phyloP scores from a whole-genome alignment of 78 protist genomes.

The Speleostelium caveatum region DNA sequence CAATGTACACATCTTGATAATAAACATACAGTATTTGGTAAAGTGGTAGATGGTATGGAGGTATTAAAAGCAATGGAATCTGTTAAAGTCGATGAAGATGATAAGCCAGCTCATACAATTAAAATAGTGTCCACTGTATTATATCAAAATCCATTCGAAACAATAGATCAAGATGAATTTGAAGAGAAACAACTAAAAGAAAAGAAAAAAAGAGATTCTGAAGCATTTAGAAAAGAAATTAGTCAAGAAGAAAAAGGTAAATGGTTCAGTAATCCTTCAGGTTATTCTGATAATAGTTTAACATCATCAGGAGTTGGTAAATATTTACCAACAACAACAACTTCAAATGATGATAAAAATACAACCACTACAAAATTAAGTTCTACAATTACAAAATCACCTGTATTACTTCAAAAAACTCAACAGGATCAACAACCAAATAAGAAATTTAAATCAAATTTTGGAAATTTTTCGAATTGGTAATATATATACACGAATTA shows the following conservation, averaged over 20 bases:
- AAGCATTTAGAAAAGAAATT: background rate
- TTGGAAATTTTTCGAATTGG: conserved; percentile 45
- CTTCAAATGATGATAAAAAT: conserved; percentile 2
- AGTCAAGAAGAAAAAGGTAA: conserved; percentile 40
- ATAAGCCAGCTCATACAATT: conserved; percentile 19
- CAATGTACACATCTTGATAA: conserved; percentile 78
- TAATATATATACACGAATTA: background rate
- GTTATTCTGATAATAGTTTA: background rate
- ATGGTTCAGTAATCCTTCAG: conserved; percentile 82
- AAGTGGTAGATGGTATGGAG: conserved; percentile 84
- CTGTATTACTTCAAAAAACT: background rate
- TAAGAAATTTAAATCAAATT: background rate
- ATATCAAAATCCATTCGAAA: conserved; percentile 70
- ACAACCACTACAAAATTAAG: background rate
- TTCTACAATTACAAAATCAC: background rate
- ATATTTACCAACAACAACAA: conserved; percentile 13
- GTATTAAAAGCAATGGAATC: conserved; percentile 78
- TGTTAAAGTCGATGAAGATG: conserved; percentile 36
- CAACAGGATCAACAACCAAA: background rate
- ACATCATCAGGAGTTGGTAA: conserved; percentile 53
- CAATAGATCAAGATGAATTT: conserved; percentile 43
- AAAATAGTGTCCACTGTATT: conserved; percentile 20
- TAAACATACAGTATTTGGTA: conserved; percentile 91
- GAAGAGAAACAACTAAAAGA: conserved; percentile 45
- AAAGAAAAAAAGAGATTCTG: background rate